A percentile compares a stretch with the other conserved stretches of the same genome.
phyloP scores from a whole-genome alignment of 2,329 filamentous ascomycete species.

The Venturia effusa region DNA sequence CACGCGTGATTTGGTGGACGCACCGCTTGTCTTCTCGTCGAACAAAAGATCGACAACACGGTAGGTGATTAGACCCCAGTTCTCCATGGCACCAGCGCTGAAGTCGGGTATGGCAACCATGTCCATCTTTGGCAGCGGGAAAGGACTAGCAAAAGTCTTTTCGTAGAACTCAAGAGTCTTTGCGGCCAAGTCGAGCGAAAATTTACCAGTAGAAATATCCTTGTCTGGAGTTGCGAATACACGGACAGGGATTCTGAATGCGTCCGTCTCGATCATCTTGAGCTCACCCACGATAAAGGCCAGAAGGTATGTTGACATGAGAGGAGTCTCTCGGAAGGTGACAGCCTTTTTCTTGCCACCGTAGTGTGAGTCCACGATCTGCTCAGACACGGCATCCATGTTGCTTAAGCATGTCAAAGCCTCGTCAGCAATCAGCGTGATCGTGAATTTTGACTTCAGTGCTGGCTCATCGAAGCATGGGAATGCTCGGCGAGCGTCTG shows the following conservation, averaged over 20 bases:
- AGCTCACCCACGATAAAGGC: conserved; percentile 92
- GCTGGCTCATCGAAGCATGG: conserved; percentile 95
- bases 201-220: conserved; percentile 75
- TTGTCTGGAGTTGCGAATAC: conserved; percentile 90
- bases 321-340: conserved; percentile 81
- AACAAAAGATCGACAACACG: conserved; percentile 82
- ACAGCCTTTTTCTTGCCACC: conserved; percentile 68
- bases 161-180: conserved; percentile 91
- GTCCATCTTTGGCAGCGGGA: conserved; percentile 88
- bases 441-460: conserved; percentile 83
- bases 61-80: conserved; percentile 95
- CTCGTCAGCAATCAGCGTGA: conserved; percentile 85
- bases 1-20: conserved; percentile 81
- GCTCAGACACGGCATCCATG: conserved; percentile 83
- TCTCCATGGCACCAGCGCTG: conserved; percentile 93
- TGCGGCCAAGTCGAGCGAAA: conserved; percentile 81
- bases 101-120: conserved; percentile 96
- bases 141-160: conserved; percentile 79
- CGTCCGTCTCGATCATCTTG: conserved; percentile 84
- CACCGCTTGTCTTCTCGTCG: conserved; percentile 84
- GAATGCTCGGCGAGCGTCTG: conserved; percentile 84
- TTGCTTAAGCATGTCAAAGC: conserved; percentile 87
- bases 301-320: conserved; percentile 93
- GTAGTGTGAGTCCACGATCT: conserved; percentile 55
- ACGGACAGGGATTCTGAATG: conserved; percentile 82